phyloP scores from a whole-genome alignment of 129 eudicot genomes.

The carrot (Daucus carota) region DNA sequence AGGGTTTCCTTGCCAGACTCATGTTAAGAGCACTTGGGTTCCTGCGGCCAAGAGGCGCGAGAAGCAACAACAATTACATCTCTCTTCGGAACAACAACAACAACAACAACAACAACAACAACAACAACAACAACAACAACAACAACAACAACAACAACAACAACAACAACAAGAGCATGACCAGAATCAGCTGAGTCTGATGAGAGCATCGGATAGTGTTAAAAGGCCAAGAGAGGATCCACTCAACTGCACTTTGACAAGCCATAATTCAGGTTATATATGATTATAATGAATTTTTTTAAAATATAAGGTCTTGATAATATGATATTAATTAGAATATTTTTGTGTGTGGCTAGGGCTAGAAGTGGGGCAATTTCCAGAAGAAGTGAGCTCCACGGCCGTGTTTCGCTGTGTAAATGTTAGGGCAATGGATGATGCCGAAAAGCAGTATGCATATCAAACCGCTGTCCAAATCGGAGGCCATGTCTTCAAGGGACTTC shows the following conservation, averaged over 20 bases:
- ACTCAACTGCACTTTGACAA: background rate
- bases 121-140: slow-evolving; percentile 19
- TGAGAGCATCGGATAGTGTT: slow-evolving; percentile 29
- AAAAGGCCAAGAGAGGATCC: slow-evolving; percentile 27
- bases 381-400: slow-evolving; percentile 70
- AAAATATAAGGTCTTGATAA: too few species aligned
- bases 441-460: slow-evolving; percentile 73
- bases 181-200: slow-evolving; percentile 24
- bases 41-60: slow-evolving; percentile 55
- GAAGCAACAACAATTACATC: slow-evolving; percentile 39
- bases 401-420: slow-evolving; percentile 76
- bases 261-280: background rate
- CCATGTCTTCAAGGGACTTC: slow-evolving; percentile 78
- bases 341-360: slow-evolving; percentile 41
- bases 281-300: background rate
- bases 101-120: slow-evolving; percentile 26
- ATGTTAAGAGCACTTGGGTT: slow-evolving; percentile 54
- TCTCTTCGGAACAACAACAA: slow-evolving; percentile 19
- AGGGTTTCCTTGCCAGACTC: slow-evolving; percentile 72
- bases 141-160: slow-evolving; percentile 23
- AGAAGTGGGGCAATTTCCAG: slow-evolving; percentile 58
- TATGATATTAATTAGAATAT: too few species aligned
- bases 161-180: slow-evolving; percentile 20
- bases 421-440: slow-evolving; percentile 62
- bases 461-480: slow-evolving; percentile 81